Evolutionary conservation across 305 asterid species (phyloP).

Genomic region (Fraxinus angustifolia): DNA sequence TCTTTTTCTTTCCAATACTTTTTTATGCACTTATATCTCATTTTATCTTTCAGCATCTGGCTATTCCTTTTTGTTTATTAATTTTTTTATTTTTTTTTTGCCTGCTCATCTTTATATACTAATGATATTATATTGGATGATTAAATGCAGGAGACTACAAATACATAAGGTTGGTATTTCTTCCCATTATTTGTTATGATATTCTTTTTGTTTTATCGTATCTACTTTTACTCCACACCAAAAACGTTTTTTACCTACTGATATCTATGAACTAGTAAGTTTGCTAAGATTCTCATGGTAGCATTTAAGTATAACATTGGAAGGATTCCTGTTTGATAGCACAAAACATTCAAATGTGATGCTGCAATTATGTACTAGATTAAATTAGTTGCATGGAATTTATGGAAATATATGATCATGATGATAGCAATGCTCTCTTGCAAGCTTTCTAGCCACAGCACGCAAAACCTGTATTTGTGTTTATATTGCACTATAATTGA

Average conservation of each 20-base stretch:
- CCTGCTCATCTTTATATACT: constrained; percentile 17
- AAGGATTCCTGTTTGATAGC: constrained; percentile 3
- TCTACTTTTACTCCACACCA: background rate
- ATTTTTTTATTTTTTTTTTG: background rate
- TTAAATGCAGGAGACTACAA: constrained; percentile 81
- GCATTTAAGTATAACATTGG: background rate
- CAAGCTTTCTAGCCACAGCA: background rate
- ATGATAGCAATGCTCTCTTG: background rate
- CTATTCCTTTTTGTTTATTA: background rate
- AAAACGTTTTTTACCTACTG: background rate
- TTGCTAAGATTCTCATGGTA: background rate
- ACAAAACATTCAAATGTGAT: background rate
- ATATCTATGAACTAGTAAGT: background rate
- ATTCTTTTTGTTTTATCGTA: background rate
- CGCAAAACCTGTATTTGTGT: background rate
- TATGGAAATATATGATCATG: background rate
- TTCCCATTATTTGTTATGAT: constrained; percentile 9
- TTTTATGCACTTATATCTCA: background rate
- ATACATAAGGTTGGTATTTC: constrained; percentile 61
- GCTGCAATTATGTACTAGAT: background rate
- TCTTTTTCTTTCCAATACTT: background rate
- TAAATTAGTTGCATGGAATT: constrained; percentile 5
- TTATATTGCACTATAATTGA: background rate
- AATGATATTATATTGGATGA: constrained; percentile 26
- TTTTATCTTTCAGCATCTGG: background rate